A percentile compares a stretch with the other conserved stretches of the same genome.
These are phyloP conservation scores for Suillus sp. DNA, from an alignment of 768 basidiomycete species.

Conservation along the genomic window DNA sequence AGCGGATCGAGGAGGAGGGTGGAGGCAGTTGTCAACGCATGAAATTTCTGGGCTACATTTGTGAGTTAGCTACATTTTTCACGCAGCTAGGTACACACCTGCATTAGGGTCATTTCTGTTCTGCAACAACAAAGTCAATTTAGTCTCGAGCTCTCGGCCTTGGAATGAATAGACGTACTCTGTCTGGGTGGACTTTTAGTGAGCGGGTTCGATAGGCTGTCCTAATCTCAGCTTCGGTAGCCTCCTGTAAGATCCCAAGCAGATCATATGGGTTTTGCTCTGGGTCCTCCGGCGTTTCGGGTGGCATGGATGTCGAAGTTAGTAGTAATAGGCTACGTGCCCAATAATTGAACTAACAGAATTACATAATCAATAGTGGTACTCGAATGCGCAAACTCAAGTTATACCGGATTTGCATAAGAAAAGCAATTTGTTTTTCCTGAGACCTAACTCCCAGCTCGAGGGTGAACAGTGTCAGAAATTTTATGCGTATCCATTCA, in stretches of 20 bases:
- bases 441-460: neutral
- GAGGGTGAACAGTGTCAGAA: neutral
- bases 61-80: slow-evolving; percentile 5
- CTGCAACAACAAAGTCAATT: slow-evolving; percentile 38
- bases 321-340: too few relatives aligned
- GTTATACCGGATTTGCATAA: neutral
- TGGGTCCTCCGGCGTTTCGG: slow-evolving; percentile 42
- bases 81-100: slow-evolving; percentile 40
- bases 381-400: too few relatives aligned
- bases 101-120: slow-evolving; percentile 82
- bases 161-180: slow-evolving; percentile 48
- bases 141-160: slow-evolving; percentile 14
- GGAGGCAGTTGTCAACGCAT: slow-evolving; percentile 81
- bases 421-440: neutral
- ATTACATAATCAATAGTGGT: neutral
- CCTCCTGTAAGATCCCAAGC: slow-evolving; percentile 58
- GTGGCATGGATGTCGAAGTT: slow-evolving; percentile 23
- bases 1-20: slow-evolving; percentile 81
- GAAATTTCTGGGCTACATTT: slow-evolving; percentile 68
- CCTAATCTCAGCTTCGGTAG: slow-evolving; percentile 76
- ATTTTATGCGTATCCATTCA: neutral
- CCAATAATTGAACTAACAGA: too few relatives aligned
- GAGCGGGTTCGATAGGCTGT: slow-evolving; percentile 80
- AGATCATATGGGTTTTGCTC: slow-evolving; percentile 77
- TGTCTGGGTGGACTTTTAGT: slow-evolving; percentile 85